A percentile compares a stretch with the other conserved stretches of the same genome.
These are phyloP conservation scores for Mycena capillaripes DNA, from an alignment of 768 basidiomycete species.

Conservation along the genomic window DNA sequence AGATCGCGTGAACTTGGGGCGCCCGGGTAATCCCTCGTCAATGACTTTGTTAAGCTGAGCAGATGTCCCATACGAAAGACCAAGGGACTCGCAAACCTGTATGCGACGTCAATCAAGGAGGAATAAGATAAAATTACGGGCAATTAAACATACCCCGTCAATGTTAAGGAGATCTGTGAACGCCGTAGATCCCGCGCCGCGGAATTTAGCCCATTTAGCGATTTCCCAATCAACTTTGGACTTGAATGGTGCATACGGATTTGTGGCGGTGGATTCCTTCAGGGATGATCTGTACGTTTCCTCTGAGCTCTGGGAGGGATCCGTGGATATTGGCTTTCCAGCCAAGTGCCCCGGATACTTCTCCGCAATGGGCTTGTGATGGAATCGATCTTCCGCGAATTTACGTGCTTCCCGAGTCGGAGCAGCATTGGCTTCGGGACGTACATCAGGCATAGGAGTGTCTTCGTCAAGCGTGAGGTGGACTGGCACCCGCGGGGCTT, in stretches of 20 bases:
- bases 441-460: neutral
- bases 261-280: conserved; percentile 8
- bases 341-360: neutral
- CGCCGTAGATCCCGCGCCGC: conserved; percentile 52
- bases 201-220: conserved; percentile 54
- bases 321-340: neutral
- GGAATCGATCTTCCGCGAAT: neutral
- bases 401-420: neutral
- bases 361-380: conserved; percentile 5
- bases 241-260: conserved; percentile 43
- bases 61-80: conserved; percentile 8
- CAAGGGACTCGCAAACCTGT: neutral
- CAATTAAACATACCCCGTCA: conserved; percentile 47
- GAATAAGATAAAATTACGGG: neutral
- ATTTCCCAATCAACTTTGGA: conserved; percentile 58
- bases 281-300: neutral
- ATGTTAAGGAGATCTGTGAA: conserved; percentile 54
- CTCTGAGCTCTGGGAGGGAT: neutral
- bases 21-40: conserved; percentile 40
- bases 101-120: conserved; percentile 44
- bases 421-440: neutral
- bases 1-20: conserved; percentile 34
- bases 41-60: conserved; percentile 45
- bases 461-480: neutral
- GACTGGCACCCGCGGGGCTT: neutral